Evolutionary conservation across 208 protist genomes (phyloP).

Genomic region (Giardia muris): DNA sequence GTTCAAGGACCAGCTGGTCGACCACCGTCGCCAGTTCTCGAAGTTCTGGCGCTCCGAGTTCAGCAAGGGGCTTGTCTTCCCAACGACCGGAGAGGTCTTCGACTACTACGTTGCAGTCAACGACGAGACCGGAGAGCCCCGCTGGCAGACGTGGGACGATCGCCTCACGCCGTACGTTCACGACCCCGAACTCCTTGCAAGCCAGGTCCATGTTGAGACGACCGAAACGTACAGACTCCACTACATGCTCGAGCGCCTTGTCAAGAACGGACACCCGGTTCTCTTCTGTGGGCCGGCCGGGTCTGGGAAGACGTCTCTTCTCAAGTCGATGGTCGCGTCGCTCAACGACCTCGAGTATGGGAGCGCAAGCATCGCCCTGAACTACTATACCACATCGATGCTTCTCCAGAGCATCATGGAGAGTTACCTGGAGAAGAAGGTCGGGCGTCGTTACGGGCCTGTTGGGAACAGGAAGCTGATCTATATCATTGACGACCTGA

Average conservation of each 20-base stretch:
- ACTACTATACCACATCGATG: conserved; percentile 69
- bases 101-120: conserved; percentile 73
- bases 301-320: conserved; percentile 83
- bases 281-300: conserved; percentile 83
- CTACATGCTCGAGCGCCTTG: conserved; percentile 71
- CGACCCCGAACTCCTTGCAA: conserved; percentile 62
- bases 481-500: conserved; percentile 86
- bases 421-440: conserved; percentile 78
- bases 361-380: conserved; percentile 68
- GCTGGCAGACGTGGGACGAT: conserved; percentile 65
- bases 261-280: conserved; percentile 69
- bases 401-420: conserved; percentile 79
- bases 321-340: conserved; percentile 73
- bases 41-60: conserved; percentile 59
- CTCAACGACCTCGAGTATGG: conserved; percentile 68
- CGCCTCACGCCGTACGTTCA: conserved; percentile 68
- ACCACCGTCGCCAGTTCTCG: conserved; percentile 68
- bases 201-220: conserved; percentile 50
- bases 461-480: conserved; percentile 74
- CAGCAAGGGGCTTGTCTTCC: conserved; percentile 48
- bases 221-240: conserved; percentile 75
- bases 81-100: conserved; percentile 63
- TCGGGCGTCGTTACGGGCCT: conserved; percentile 73
- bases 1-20: conserved; percentile 61
- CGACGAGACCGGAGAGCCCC: conserved; percentile 48